Base-by-base conservation (phyloP, 768 basidiomycete species). In the Mycena pura region DNA sequence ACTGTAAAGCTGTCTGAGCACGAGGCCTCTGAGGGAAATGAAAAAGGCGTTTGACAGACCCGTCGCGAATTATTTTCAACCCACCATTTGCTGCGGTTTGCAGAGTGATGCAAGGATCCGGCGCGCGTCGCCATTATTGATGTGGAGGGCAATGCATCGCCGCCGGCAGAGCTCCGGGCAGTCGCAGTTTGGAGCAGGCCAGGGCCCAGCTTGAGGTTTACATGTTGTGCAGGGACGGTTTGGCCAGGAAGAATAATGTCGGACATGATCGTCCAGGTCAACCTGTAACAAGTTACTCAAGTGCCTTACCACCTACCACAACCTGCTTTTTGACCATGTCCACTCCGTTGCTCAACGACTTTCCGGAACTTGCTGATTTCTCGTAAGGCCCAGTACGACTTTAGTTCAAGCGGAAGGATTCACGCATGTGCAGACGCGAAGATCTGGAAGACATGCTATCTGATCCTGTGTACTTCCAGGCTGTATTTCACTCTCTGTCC, bases 361-460 rank as follows among this genome's bases (percentile, higher is more conserved):
- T 88, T 65, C 90, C 91, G 3, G 91, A 93, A 69, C 77, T 94
- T 29, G 77, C 87, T 22, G 80, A 87, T 70, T 73, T 92, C 70
- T 87, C 90, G 92, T 92, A 76, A 71, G 86, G 69, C 47, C 28
- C 24, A n/a, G n/a, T n/a, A n/a, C n/a, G n/a, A 43, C 22, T 24
- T 24, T 32, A 27, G 36, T 28, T 11, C 11, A 17, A 36, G 34
- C 41, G 22, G 1, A 32, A 43, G 50, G 47, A 57, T 51, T 48
- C 17, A 51, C 29, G 19, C 51, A n/a, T 68, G 31, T 21, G 46
- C 29, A 95, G 94, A 65, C 86, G 92, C 49, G 90, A 93, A 65
- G 94, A 95, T 68, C 82, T 99, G n/a, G 92, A 97, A 73, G 94
- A 96, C 69, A 78, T 97, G 5, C 77, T 97, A 21, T 80, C 83